Evolutionary conservation across 176 grass and related monocot species (phyloP), one percentile per base, ranked within the genome.

Genomic region (Calamus simplicifolius): DNA sequence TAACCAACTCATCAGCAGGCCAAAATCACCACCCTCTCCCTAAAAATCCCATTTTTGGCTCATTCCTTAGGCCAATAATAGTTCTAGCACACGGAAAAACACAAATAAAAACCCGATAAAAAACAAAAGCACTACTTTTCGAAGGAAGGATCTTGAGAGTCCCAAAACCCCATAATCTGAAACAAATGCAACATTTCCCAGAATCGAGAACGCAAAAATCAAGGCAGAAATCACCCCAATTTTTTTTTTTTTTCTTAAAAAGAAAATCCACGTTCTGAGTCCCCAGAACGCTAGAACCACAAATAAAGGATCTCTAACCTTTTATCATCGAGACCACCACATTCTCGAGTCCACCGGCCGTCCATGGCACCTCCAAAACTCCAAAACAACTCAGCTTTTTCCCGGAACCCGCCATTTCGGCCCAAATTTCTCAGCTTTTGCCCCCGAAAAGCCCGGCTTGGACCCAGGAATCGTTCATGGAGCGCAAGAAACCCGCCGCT

Each of bases 141-240:
- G 57, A 4, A 59, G 13, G 25, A 16, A 0, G 26, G 5, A 28
- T 29, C 16, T 28, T 30, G 5, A 16, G 23, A 16, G 3, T 62
- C 59, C 31, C 59, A 43, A 43, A 43, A 43, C 35, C 35, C 10
- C 35, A 12, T 43, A 43, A 13, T 12, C 35, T 21, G 59, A 62
- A 62, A 48, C 29, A 48, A 48, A 62, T 15, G 31, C 59, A 62
- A 48, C 59, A 62, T n/a, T 48, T 12, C 18, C 43, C 14, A 48
- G 30, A 8, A 62, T 43, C 35, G n/a, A 62, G 13, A 17, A n/a
- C 26, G 6, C 0, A 21, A 18, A 48, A 6, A 19, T 19, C 29
- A 62, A 19, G 30, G 30, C 35, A 43, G 35, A 43, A 43, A 43
- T 43, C 12, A 43, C 35, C 2, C 7, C 8, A 14, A 19, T 35